Evolutionary conservation across 306 rosid genomes (phyloP).

Genomic region (Argentina anserina): DNA sequence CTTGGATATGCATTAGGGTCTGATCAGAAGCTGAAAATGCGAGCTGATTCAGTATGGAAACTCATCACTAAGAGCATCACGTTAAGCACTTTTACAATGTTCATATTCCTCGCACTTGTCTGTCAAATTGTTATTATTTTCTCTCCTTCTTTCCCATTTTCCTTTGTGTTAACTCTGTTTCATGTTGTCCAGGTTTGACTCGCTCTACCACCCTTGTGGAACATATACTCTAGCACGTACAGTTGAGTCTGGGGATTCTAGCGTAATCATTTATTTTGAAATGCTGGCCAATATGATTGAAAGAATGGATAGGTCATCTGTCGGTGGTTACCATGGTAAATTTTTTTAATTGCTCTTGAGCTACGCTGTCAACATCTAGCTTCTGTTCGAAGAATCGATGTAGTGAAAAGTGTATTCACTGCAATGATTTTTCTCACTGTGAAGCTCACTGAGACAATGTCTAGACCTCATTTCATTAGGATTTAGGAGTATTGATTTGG

Average conservation of each 20-base stretch:
- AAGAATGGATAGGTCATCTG: slow-evolving; percentile 67
- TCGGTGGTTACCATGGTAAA: slow-evolving; percentile 61
- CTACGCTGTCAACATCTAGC: slow-evolving; percentile 58
- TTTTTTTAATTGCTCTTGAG: slow-evolving; percentile 80
- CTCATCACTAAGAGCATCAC: slow-evolving; percentile 73
- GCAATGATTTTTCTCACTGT: slow-evolving; percentile 59
- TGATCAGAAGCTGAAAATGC: slow-evolving; percentile 53
- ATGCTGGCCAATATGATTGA: slow-evolving; percentile 56
- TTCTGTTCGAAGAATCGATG: slow-evolving; percentile 59
- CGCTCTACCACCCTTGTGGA: slow-evolving; percentile 61
- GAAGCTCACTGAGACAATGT: slow-evolving; percentile 91
- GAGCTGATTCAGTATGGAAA: slow-evolving; percentile 56
- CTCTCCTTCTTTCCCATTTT: neutral
- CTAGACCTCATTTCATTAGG: slow-evolving; percentile 76
- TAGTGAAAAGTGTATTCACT: slow-evolving; percentile 54
- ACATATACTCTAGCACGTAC: slow-evolving; percentile 52
- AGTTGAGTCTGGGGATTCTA: slow-evolving; percentile 69
- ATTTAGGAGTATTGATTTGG: slow-evolving; percentile 92
- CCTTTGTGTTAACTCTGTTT: neutral
- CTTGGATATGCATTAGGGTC: slow-evolving; percentile 48
- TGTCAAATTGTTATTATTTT: neutral
- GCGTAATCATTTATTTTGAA: slow-evolving; percentile 63
- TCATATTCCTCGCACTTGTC: neutral
- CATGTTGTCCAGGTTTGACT: slow-evolving; percentile 66
- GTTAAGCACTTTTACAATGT: slow-evolving; percentile 45